phyloP scores from a whole-genome alignment of 2,329 filamentous ascomycete genomes.

The Colletotrichum agaves region DNA sequence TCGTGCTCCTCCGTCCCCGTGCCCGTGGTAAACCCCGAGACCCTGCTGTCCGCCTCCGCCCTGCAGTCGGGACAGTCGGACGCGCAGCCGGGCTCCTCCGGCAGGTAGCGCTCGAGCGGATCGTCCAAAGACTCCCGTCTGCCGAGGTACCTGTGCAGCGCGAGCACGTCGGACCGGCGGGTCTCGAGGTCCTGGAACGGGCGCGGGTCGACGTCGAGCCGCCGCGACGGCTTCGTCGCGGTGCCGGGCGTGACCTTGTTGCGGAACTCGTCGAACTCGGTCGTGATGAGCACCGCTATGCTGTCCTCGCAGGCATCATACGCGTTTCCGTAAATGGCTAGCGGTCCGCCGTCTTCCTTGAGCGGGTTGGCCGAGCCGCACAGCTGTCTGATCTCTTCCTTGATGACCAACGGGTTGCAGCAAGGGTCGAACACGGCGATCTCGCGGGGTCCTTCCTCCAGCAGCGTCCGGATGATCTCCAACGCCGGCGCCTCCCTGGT shows the following conservation, averaged over 20 bases:
- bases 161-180: slow-evolving; percentile 58
- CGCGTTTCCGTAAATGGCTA: slow-evolving; percentile 59
- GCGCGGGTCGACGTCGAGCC: slow-evolving; percentile 54
- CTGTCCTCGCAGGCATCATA: slow-evolving; percentile 60
- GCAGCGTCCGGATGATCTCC: slow-evolving; percentile 72
- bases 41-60: slow-evolving; percentile 51
- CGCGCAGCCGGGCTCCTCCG: slow-evolving; percentile 59
- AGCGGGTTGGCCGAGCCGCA: slow-evolving; percentile 45
- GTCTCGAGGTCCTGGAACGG: slow-evolving; percentile 52
- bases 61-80: slow-evolving; percentile 62
- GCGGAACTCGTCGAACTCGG: slow-evolving; percentile 67
- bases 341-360: slow-evolving; percentile 53
- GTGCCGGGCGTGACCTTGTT: slow-evolving; percentile 43
- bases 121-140: slow-evolving; percentile 46
- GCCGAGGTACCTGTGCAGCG: slow-evolving; percentile 57
- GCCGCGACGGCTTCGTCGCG: slow-evolving; percentile 26
- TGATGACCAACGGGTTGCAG: slow-evolving; percentile 62
- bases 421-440: slow-evolving; percentile 76
- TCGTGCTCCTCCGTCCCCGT: slow-evolving; percentile 58
- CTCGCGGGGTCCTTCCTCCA: slow-evolving; percentile 72
- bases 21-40: slow-evolving; percentile 51
- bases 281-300: slow-evolving; percentile 64
- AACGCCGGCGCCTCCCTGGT: slow-evolving; percentile 77
- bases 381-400: slow-evolving; percentile 59
- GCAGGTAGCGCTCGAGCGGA: slow-evolving; percentile 56